These are phyloP conservation scores for Diplogelasinospora grovesii DNA, from an alignment of 495 filamentous ascomycete species.

Conservation along the genomic window DNA sequence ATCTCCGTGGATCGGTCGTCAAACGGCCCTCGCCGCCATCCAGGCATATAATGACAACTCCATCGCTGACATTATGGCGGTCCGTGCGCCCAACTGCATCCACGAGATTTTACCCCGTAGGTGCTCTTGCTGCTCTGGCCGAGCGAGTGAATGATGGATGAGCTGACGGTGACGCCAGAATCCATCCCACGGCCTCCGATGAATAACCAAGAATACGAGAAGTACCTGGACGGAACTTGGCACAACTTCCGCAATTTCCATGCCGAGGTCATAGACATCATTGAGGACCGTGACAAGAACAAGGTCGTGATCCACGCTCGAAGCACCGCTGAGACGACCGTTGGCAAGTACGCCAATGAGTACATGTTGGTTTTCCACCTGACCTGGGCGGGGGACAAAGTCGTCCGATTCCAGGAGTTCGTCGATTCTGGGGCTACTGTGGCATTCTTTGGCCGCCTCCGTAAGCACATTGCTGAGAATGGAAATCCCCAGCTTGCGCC, in stretches of 20 bases:
- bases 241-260: conserved; percentile 5
- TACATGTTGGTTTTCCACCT: conserved; percentile 7
- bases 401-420: conserved; percentile 3
- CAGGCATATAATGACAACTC: conserved; percentile 3
- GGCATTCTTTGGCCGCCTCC: neutral
- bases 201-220: conserved; percentile 5
- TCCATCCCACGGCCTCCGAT: neutral
- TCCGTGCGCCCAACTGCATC: conserved; percentile 3
- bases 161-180: neutral
- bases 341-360: conserved; percentile 4
- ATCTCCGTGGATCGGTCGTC: too few relatives aligned
- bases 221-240: neutral
- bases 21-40: conserved; percentile 4
- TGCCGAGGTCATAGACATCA: neutral
- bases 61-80: conserved; percentile 6
- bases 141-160: neutral
- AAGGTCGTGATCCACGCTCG: conserved; percentile 6
- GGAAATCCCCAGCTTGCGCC: too few relatives aligned
- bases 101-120: conserved; percentile 4
- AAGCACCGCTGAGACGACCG: conserved; percentile 7
- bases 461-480: neutral
- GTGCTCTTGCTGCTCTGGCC: neutral
- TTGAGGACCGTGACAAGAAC: conserved; percentile 3
- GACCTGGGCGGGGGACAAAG: conserved; percentile 1
- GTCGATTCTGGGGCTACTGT: neutral